Base-by-base conservation (phyloP, 176 grass and related monocot genomes). In the Panicum miliaceum region DNA sequence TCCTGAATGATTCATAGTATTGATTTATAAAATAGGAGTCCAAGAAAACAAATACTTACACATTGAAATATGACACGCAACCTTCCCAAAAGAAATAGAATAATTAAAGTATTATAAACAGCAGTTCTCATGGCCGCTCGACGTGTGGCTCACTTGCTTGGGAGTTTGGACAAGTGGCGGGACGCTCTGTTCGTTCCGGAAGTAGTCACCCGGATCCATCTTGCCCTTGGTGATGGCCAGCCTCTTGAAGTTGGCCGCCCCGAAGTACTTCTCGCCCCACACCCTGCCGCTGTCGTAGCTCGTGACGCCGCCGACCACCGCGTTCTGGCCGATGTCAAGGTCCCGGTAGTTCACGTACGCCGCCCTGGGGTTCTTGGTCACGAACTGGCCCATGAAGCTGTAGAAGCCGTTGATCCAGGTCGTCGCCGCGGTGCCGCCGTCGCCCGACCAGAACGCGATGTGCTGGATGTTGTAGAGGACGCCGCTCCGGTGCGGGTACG, bases 301-400 rank as follows among this genome's bases (percentile, higher is more conserved):
- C n/a, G 57, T 2, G 36, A n/a, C 53, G 34, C 8, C 85, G 12
- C 48, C 5, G 11, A 57, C 52, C 63, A 84, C 81, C 58, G 37
- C 66, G 74, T 89, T 93, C 73, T 77, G 26, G 8, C 91, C 88
- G 50, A 93, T 43, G 50, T 88, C 91, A 37, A 88, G 74, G 83
- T 93, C 91, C 35, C 73, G 23, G 71, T 80, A 88, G 75, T 93
- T 93, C 16, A 86, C 66, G 51, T 93, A 93, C 22, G 91, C 79
- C 38, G 48, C 78, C 65, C 91, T 90, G 4, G 88, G 83, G 20
- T 25, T 73, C n/a, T 61, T 71, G 79, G 34, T 83, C 36, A 89
- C 90, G 43, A 41, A 70, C 1, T 58, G 45, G 6, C 3, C 64
- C 86, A 92, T 84, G 53, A 80, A 74, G 4, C 19, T 10, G 72